phyloP scores from a whole-genome alignment of 371 early-diverging fungal genomes.

The Conidiobolus incongruus region DNA sequence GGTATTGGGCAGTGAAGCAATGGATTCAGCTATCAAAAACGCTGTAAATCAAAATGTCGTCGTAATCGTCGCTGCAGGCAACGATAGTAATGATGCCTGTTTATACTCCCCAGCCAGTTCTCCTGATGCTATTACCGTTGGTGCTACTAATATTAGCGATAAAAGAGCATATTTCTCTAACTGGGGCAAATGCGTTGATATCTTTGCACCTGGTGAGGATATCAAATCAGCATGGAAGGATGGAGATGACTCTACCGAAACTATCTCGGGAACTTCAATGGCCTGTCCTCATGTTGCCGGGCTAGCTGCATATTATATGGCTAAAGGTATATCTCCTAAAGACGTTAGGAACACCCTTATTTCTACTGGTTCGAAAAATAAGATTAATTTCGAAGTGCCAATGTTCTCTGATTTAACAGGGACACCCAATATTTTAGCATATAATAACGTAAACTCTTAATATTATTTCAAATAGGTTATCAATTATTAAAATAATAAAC shows the following conservation, averaged over 20 bases:
- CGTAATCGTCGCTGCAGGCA: slow-evolving; percentile 98
- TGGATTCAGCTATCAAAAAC: slow-evolving; percentile 63
- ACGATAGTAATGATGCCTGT: slow-evolving; percentile 90
- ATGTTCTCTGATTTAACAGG: slow-evolving; percentile 33
- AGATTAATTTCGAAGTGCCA: no score
- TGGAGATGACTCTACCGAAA: slow-evolving; percentile 42
- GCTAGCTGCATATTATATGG: slow-evolving; percentile 69
- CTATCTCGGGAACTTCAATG: slow-evolving; percentile 98
- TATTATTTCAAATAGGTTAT: no score
- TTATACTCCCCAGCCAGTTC: slow-evolving; percentile 84
- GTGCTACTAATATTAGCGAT: slow-evolving; percentile 56
- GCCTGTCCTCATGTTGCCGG: slow-evolving; percentile 98
- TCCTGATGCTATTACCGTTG: slow-evolving; percentile 54
- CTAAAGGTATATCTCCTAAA: slow-evolving; percentile 31
- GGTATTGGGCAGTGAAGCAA: slow-evolving; percentile 81
- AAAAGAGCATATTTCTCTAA: slow-evolving; percentile 83
- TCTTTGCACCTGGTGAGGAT: slow-evolving; percentile 88
- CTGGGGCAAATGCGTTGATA: slow-evolving; percentile 78
- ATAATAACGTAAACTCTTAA: no score
- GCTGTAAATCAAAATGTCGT: slow-evolving; percentile 63
- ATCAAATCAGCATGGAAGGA: slow-evolving; percentile 83
- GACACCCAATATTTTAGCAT: slow-evolving; percentile 65
- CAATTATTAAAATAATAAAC: no score
- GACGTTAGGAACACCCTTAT: slow-evolving; percentile 58
- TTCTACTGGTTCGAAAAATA: slow-evolving; percentile 31